A percentile compares a stretch with the other conserved stretches of the same genome.
phyloP scores from a whole-genome alignment of 2,329 filamentous ascomycete genomes.

The Eurotiales sp. region DNA sequence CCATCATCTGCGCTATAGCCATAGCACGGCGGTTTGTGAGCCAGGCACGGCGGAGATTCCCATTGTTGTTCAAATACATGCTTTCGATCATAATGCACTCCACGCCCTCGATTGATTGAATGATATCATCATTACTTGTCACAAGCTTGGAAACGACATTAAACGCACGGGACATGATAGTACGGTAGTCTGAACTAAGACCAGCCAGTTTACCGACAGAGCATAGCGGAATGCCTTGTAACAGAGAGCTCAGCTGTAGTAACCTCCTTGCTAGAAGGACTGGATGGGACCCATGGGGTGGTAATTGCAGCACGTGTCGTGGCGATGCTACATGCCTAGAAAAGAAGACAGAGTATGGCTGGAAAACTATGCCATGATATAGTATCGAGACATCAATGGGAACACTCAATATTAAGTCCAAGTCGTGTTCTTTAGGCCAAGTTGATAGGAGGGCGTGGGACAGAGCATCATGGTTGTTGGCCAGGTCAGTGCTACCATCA shows the following conservation, averaged over 20 bases:
- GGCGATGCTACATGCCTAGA: background rate
- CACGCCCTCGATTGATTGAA: constrained; percentile 38
- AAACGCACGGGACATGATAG: constrained; percentile 28
- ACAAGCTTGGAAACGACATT: constrained; percentile 29
- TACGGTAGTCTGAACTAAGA: constrained; percentile 8
- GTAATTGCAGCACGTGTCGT: background rate
- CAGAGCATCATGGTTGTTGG: background rate
- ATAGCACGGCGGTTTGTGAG: constrained; percentile 37
- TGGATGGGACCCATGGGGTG: constrained; percentile 39
- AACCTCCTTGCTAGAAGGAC: constrained; percentile 48
- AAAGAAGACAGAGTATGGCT: constrained; percentile 5
- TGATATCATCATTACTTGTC: constrained; percentile 38
- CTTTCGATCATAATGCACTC: constrained; percentile 43
- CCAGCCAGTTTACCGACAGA: background rate
- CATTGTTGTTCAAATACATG: constrained; percentile 35
- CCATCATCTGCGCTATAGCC: constrained; percentile 41
- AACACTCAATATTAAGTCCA: background rate
- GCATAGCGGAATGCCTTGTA: constrained; percentile 32
- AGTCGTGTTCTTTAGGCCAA: constrained; percentile 1
- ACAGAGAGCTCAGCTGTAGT: constrained; percentile 44
- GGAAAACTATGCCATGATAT: background rate
- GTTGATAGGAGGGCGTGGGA: background rate
- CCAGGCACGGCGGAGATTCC: constrained; percentile 42
- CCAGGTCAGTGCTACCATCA: background rate
- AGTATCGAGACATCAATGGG: background rate